These are phyloP conservation scores for Epipyxis sp. DNA, from an alignment of 108 stramenopile genomes.

Conservation along the genomic window DNA sequence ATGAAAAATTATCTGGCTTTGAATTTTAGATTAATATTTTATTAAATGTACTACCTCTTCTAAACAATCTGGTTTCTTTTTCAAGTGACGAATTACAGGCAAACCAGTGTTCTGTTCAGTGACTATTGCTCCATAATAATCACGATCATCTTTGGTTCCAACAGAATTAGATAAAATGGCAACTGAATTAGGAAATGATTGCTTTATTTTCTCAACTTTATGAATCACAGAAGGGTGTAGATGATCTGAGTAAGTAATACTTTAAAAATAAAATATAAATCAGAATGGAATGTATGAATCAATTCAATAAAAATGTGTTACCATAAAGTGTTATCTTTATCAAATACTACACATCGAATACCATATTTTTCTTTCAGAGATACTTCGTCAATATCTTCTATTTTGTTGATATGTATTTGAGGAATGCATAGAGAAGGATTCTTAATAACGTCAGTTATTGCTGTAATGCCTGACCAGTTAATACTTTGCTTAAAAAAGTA, in stretches of 20 bases:
- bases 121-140: not conserved
- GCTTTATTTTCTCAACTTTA: not conserved
- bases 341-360: slow-evolving; percentile 2
- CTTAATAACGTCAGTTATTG: not conserved
- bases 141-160: not conserved
- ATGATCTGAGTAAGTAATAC: not conserved
- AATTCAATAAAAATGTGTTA: too few relatives aligned
- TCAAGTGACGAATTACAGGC: not conserved
- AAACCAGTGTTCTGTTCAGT: not conserved
- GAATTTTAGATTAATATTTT: too few relatives aligned
- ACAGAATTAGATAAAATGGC: slow-evolving; percentile 23
- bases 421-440: not conserved
- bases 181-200: not conserved
- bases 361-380: not conserved
- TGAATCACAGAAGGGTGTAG: not conserved
- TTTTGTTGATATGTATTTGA: not conserved
- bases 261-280: too few relatives aligned
- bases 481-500: slow-evolving; percentile 6
- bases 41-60: not conserved
- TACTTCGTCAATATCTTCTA: not conserved
- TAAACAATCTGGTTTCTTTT: slow-evolving; percentile 13
- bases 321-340: slow-evolving; percentile 16
- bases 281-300: too few relatives aligned
- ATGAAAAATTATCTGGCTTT: too few relatives aligned
- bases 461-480: not conserved